Evolutionary conservation across 2,329 filamentous ascomycete genomes (phyloP), one percentile per base, ranked within the genome.

Genomic region (Aphanoascus verrucosus): DNA sequence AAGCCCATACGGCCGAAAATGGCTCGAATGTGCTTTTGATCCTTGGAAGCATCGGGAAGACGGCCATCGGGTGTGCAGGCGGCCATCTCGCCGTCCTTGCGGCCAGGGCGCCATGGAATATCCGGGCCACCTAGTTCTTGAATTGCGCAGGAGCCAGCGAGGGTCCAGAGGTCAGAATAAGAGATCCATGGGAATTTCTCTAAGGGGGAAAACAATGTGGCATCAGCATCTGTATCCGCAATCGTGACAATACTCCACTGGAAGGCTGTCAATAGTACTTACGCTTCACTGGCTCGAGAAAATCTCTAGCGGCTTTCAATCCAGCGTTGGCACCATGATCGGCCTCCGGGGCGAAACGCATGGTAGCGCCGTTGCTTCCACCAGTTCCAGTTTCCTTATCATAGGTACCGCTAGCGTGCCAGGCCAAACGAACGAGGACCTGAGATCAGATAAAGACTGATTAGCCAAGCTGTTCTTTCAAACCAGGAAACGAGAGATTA

Each of bases 1-100:
- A 96, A 97, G 61, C 91, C 91, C 91, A 97, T 97, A 68, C 91
- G 88, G 71, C 83, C 81, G 74, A 97, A 98, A 76, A 97, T 91
- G 74, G 81, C 81, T 65, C 93, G 85, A 63, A 97, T 80, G 74
- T 97, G 91, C 66, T 83, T 80, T 57, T 83, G 76, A 57, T 80
- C 85, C 78, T 96, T 81, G 63, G 81, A 70, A 49, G 79, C 91
- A 68, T 98, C 89, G 59, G 90, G 86, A 17, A 89, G 79, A 70
- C 91, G 89, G 60, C 93, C 93, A 66, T 96, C 90, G 49, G 93
- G 93, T 28, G 93, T 95, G 81, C 90, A 96, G 69, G 83, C 87
- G 55, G 83, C 73, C 31, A 86, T 74, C 62, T 96, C 90, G 63
- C 79, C 79, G 72, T 98, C 91, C 55, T 72, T 59, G 64, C 91